Conservation (phyloP, 2,329 filamentous ascomycete genomes). For the Ascomycota sp. region DNA sequence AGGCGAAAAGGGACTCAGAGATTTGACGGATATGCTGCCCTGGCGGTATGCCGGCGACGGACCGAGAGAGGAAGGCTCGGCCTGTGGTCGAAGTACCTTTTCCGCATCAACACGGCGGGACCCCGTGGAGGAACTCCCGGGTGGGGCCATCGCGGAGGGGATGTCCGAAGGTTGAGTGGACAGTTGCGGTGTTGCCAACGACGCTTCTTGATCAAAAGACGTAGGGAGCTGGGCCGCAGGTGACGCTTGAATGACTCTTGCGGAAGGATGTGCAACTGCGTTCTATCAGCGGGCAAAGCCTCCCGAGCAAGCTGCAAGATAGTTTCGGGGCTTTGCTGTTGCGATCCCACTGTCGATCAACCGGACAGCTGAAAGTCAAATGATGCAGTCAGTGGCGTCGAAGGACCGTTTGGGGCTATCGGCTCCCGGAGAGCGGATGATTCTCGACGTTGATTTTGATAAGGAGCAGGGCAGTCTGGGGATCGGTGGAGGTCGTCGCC, state of each 20-base stretch:
- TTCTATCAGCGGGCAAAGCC: slow-evolving; percentile 30
- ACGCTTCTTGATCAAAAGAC: slow-evolving; percentile 15
- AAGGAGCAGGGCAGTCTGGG: slow-evolving; percentile 5
- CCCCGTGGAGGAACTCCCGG: slow-evolving; percentile 29
- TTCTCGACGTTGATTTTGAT: slow-evolving; percentile 11
- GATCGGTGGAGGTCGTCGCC: slow-evolving; percentile 21
- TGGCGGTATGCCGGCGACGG: slow-evolving; percentile 32
- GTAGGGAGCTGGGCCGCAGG: slow-evolving; percentile 19
- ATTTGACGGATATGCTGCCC: slow-evolving; percentile 21
- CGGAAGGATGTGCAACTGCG: slow-evolving; percentile 18
- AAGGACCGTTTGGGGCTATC: slow-evolving; percentile 9
- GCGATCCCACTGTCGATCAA: slow-evolving; percentile 13
- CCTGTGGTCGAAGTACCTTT: slow-evolving; percentile 20
- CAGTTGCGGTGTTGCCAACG: slow-evolving; percentile 8
- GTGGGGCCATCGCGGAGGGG: slow-evolving; percentile 13
- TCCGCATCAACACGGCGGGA: slow-evolving; percentile 29
- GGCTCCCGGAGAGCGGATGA: slow-evolving; percentile 12
- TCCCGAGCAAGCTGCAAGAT: slow-evolving; percentile 43
- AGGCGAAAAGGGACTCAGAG: slow-evolving; percentile 22
- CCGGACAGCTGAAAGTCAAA: slow-evolving; percentile 8
- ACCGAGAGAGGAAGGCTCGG: slow-evolving; percentile 22
- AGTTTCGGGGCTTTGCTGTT: slow-evolving; percentile 32
- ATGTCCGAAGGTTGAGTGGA: slow-evolving; percentile 9
- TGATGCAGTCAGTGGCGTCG: slow-evolving; percentile 13
- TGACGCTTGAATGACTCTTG: slow-evolving; percentile 24